A percentile compares a stretch with the other conserved stretches of the same genome.
Evolutionary conservation across 1,284 basidiomycete genomes (phyloP).

Genomic region (Tilletia setariae): DNA sequence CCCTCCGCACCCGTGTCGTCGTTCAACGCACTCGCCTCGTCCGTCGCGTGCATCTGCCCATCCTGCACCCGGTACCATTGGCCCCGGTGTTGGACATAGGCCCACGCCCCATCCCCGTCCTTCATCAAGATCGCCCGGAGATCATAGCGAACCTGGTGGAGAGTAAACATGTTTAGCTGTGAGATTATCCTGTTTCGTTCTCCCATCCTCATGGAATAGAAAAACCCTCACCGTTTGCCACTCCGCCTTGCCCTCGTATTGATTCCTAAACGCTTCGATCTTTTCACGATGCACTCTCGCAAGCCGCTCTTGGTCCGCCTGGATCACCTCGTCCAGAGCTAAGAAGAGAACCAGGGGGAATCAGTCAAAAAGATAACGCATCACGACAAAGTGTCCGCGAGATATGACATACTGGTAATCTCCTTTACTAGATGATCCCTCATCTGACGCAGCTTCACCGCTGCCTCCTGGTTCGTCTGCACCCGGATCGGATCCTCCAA

Average conservation of each 20-base stretch:
- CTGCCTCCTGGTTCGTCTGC: conserved; percentile 10
- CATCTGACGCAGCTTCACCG: conserved; percentile 3
- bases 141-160: conserved; percentile 1
- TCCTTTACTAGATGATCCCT: background rate
- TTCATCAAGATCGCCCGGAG: background rate
- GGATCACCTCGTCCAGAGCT: conserved; percentile 3
- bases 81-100: conserved; percentile 5
- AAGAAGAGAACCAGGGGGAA: background rate
- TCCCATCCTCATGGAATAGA: background rate
- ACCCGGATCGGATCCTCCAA: background rate
- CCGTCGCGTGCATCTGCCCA: conserved; percentile 4
- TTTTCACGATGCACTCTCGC: background rate
- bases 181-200: too few relatives aligned
- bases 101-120: background rate
- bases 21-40: background rate
- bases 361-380: background rate
- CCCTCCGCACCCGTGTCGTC: conserved; percentile 1
- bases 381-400: background rate
- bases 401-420: background rate
- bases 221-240: conserved; percentile 1
- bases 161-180: background rate
- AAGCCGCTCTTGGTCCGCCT: background rate
- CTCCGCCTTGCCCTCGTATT: conserved; percentile 8
- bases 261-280: background rate
- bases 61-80: conserved; percentile 8